A percentile compares a stretch with the other conserved stretches of the same genome.
These are phyloP conservation scores for Apiospora saccharicola DNA, from an alignment of 2,329 filamentous ascomycete genomes.

Conservation along the genomic window DNA sequence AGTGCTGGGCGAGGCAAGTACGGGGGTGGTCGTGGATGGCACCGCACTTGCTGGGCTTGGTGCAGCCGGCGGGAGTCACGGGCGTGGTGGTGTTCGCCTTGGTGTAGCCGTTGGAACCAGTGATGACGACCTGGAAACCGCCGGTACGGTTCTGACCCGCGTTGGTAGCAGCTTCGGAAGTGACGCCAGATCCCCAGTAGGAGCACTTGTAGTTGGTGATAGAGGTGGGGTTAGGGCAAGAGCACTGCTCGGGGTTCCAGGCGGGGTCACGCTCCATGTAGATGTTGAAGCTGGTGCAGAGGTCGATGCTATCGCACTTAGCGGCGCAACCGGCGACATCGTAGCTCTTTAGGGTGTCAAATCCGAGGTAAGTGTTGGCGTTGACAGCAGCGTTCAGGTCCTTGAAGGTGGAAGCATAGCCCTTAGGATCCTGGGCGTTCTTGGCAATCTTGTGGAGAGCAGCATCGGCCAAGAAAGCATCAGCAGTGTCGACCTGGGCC, in stretches of 20 bases:
- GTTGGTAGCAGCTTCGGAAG: constrained; percentile 34
- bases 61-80: constrained; percentile 27
- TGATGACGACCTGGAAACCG: constrained; percentile 27
- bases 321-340: constrained; percentile 31
- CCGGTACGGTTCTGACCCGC: constrained; percentile 30
- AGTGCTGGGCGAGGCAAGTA: constrained; percentile 28
- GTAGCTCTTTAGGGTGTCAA: constrained; percentile 34
- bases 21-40: constrained; percentile 27
- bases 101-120: constrained; percentile 29
- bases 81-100: constrained; percentile 30
- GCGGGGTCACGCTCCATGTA: constrained; percentile 36
- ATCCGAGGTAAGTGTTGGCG: constrained; percentile 36
- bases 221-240: constrained; percentile 46
- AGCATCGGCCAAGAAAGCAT: constrained; percentile 24
- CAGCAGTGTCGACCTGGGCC: constrained; percentile 23
- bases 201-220: constrained; percentile 49
- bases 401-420: constrained; percentile 42
- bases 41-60: constrained; percentile 27
- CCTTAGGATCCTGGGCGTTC: constrained; percentile 27
- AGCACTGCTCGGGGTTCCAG: constrained; percentile 34
- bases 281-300: constrained; percentile 36
- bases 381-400: constrained; percentile 33
- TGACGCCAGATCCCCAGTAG: constrained; percentile 45
- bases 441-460: constrained; percentile 27
- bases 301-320: constrained; percentile 31